Conservation (phyloP, 257 asterid genomes). For the Solanum etuberosum region DNA sequence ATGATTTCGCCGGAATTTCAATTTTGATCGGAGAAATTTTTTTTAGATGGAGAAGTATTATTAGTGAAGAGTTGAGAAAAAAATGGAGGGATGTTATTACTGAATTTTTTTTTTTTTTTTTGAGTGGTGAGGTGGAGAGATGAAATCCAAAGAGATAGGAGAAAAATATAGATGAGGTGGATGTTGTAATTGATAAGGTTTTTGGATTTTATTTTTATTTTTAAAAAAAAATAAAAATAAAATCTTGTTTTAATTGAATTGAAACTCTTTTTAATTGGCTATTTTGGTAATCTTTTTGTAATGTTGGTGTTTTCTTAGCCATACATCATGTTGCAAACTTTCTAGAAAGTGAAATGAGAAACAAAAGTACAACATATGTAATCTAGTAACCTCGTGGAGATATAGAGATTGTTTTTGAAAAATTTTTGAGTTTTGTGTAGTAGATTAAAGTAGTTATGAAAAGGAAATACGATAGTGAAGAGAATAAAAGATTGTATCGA, state of each 20-base stretch:
- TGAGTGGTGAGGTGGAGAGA: conserved; percentile 37
- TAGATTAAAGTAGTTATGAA: too few relatives aligned
- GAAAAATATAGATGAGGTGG: conserved; percentile 20
- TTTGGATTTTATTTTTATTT: neutral
- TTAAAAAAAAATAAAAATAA: too few relatives aligned
- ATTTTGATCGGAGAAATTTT: neutral
- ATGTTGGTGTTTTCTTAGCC: conserved; percentile 5
- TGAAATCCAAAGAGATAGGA: conserved; percentile 41
- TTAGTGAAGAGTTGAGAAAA: neutral
- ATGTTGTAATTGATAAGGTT: conserved; percentile 42
- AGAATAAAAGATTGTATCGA: too few relatives aligned
- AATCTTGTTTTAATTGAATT: neutral
- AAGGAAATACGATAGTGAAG: too few relatives aligned
- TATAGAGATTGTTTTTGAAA: too few relatives aligned
- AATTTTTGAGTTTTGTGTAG: accelerated
- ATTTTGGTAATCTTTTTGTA: neutral
- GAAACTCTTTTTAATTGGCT: neutral
- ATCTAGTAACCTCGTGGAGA: too few relatives aligned
- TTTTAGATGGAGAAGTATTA: neutral
- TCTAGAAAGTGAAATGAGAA: neutral
- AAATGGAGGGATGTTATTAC: neutral
- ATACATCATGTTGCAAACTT: neutral
- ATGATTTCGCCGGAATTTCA: conserved; percentile 14
- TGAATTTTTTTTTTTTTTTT: neutral
- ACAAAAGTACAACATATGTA: neutral